Conservation (phyloP, 768 basidiomycete species). For the Tubosaeta brunneosetosa region DNA sequence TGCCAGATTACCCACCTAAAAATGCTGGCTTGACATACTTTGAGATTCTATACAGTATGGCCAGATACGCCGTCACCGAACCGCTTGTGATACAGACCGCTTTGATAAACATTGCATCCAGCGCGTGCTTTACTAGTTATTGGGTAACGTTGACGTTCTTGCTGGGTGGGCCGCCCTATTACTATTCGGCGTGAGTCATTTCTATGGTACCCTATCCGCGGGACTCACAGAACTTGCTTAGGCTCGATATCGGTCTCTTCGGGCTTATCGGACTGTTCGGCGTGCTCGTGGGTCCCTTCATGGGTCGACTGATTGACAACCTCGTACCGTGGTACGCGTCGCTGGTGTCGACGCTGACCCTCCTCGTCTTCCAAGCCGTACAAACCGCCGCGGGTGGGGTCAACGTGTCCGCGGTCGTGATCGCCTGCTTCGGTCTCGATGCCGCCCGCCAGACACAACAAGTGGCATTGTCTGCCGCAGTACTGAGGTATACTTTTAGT, state of each 20-base stretch:
- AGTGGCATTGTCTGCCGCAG: conserved; percentile 56
- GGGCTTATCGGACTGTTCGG: conserved; percentile 71
- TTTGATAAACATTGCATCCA: conserved; percentile 55
- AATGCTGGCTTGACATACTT: conserved; percentile 61
- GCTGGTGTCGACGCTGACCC: conserved; percentile 45
- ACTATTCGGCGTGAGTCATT: conserved; percentile 61
- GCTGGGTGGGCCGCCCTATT: conserved; percentile 69
- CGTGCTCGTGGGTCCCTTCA: conserved; percentile 62
- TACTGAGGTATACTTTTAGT: conserved; percentile 44
- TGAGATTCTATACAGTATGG: conserved; percentile 72
- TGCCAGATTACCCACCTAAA: conserved; percentile 86
- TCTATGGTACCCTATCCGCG: neutral
- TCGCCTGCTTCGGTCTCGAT: conserved; percentile 69
- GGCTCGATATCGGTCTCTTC: conserved; percentile 65
- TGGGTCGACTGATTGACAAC: conserved; percentile 63
- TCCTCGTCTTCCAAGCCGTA: conserved; percentile 53
- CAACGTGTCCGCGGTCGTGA: conserved; percentile 63
- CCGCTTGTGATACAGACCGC: conserved; percentile 69
- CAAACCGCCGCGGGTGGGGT: conserved; percentile 69
- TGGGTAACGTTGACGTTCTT: conserved; percentile 82
- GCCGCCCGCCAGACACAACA: conserved; percentile 70
- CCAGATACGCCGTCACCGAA: conserved; percentile 68
- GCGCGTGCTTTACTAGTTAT: conserved; percentile 56
- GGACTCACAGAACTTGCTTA: conserved; percentile 4
- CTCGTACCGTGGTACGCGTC: conserved; percentile 78